Evolutionary conservation across 73 alveolate species (phyloP), one percentile per base, ranked within the genome.

Genomic region (Paramecium caudatum): DNA sequence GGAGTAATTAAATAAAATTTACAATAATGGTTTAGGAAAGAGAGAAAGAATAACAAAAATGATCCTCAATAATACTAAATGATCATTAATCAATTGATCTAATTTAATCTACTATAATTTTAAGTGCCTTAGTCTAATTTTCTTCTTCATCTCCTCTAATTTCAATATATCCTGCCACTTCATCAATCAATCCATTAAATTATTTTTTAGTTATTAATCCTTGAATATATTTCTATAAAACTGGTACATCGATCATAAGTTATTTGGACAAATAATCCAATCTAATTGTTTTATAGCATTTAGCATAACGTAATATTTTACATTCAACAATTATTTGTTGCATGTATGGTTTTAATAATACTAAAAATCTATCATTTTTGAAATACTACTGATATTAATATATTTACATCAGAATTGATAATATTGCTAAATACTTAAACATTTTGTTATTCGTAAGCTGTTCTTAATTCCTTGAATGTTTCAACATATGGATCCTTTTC

Each of bases 401-500:
- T 15, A 68, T 65, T 27, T 74, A 74, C 88, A 39, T 74, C 88
- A 15, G 62, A 37, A 39, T 45, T 39, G 3, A 74, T 17, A 12
- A 74, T 39, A 13, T 19, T 21, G 10, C 88, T 74, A 34, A 74
- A 74, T n/a, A 1, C 16, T n/a, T 37, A 17, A 8, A 74, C 68
- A 45, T 74, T 45, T 43, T 74, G 43, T 41, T 74, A 12, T 43
- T 74, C 88, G 55, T 41, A 74, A 74, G 88, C 49, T 45, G 16
- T 17, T 74, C 88, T 74, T 21, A 74, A 23, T 3, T 74, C 39
- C 15, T 74, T 13, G n/a, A 74, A 74, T 41, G 19, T 37, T 45
- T 39, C 21, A 30, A 74, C 47, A 23, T 74, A 6, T 15, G 30
- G 43, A 74, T 74, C 88, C 32, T 43, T 16, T 1, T 74, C 88